A percentile compares a stretch with the other conserved stretches of the same genome.
Evolutionary conservation across 768 basidiomycete genomes (phyloP).

Genomic region (Calocybe gangraenosa): DNA sequence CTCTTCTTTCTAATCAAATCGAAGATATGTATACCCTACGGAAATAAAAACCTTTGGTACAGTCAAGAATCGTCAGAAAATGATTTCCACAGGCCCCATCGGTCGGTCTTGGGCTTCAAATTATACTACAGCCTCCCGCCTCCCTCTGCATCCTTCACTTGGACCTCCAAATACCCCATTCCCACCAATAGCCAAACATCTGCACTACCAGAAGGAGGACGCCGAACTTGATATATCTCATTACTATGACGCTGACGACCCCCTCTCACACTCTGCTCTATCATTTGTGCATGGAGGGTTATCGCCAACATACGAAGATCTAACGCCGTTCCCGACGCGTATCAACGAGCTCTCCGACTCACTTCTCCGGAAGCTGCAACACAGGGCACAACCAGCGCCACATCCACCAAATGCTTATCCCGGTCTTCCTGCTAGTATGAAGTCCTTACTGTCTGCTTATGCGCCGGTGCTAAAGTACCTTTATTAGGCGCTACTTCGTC

Average conservation of each 20-base stretch:
- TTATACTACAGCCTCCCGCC: slow-evolving; percentile 76
- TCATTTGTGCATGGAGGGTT: slow-evolving; percentile 95
- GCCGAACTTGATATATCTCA: slow-evolving; percentile 15
- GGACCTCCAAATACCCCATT: slow-evolving; percentile 65
- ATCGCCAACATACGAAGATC: slow-evolving; percentile 66
- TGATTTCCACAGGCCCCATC: slow-evolving; percentile 71
- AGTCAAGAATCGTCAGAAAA: slow-evolving; percentile 64
- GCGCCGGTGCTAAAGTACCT: slow-evolving; percentile 21
- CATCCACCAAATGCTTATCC: slow-evolving; percentile 78
- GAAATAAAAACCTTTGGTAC: slow-evolving; percentile 84
- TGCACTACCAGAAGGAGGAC: slow-evolving; percentile 16
- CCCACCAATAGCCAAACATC: slow-evolving; percentile 30
- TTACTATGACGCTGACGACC: slow-evolving; percentile 31
- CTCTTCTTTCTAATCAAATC: neutral
- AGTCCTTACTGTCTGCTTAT: slow-evolving; percentile 3
- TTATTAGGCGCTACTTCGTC: slow-evolving; percentile 48
- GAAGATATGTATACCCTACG: slow-evolving; percentile 77
- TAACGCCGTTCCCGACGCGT: slow-evolving; percentile 77
- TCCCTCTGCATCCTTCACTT: slow-evolving; percentile 72
- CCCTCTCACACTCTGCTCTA: slow-evolving; percentile 73
- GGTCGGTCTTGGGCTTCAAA: slow-evolving; percentile 83
- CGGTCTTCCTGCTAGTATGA: slow-evolving; percentile 55
- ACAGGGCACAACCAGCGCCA: slow-evolving; percentile 63
- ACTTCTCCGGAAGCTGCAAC: slow-evolving; percentile 68
- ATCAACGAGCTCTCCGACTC: slow-evolving; percentile 76